These are phyloP conservation scores for Penicillium janthinellum DNA, from an alignment of 2,329 filamentous ascomycete species.

Conservation along the genomic window DNA sequence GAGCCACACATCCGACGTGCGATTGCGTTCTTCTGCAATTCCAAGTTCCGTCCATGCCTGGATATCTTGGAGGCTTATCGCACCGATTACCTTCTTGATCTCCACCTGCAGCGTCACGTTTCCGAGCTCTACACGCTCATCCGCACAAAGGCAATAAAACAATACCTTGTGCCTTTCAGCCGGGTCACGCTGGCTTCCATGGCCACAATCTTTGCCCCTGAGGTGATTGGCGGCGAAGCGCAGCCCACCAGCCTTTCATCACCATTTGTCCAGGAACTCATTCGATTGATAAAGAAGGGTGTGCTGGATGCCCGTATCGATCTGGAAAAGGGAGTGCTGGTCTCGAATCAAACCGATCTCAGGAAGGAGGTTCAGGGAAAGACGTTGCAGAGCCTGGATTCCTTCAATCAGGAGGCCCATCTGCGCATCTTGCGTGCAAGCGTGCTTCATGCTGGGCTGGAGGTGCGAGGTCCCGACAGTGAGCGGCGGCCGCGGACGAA, in stretches of 20 bases:
- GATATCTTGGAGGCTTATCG: constrained; percentile 79
- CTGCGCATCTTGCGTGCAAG: constrained; percentile 78
- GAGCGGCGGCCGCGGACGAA: constrained; percentile 4
- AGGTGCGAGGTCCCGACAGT: constrained; percentile 54
- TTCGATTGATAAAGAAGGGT: constrained; percentile 72
- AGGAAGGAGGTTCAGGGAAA: constrained; percentile 70
- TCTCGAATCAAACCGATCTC: constrained; percentile 68
- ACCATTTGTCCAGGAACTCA: constrained; percentile 63
- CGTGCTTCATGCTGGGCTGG: constrained; percentile 72
- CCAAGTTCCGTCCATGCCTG: constrained; percentile 84
- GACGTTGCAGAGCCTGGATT: constrained; percentile 67
- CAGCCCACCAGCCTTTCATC: constrained; percentile 61
- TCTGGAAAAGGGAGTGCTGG: constrained; percentile 76
- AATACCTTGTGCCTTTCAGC: constrained; percentile 90
- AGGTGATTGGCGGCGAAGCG: constrained; percentile 44
- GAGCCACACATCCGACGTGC: constrained; percentile 94
- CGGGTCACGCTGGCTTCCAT: constrained; percentile 80
- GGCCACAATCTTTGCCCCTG: constrained; percentile 70
- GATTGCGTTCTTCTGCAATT: constrained; percentile 83
- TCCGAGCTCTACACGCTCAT: constrained; percentile 70
- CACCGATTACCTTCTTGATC: constrained; percentile 84
- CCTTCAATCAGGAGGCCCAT: constrained; percentile 74
- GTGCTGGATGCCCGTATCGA: constrained; percentile 80
- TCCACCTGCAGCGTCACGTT: constrained; percentile 78
- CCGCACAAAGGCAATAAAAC: constrained; percentile 86